Evolutionary conservation across 257 asterid genomes (phyloP).

Genomic region (Eucommia ulmoides): DNA sequence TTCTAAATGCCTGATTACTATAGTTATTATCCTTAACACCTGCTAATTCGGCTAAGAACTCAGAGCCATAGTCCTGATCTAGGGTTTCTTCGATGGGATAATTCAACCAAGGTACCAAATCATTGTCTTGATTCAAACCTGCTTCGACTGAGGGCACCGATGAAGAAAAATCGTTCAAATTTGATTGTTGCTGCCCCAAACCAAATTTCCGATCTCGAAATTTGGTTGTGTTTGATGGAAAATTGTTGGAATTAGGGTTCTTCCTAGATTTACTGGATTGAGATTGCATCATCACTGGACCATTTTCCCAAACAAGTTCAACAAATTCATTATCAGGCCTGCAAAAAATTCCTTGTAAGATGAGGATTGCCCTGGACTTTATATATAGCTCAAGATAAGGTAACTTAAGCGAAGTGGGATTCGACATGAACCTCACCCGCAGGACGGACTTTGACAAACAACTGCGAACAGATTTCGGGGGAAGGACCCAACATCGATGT

Average conservation of each 20-base stretch:
- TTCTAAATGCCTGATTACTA: conserved; percentile 17
- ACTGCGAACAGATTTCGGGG: too few relatives aligned
- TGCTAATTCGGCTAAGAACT: conserved; percentile 50
- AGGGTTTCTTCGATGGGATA: conserved; percentile 34
- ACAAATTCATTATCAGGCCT: conserved; percentile 46
- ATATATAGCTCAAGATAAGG: conserved; percentile 4
- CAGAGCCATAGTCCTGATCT: conserved; percentile 41
- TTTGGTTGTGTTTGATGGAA: conserved; percentile 13
- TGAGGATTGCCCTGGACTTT: too few relatives aligned
- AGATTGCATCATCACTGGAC: conserved; percentile 66
- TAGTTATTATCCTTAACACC: conserved; percentile 41
- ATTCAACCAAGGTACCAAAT: conserved; percentile 67
- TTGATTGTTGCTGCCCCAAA: conserved; percentile 25
- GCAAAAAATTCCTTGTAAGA: conserved; percentile 19
- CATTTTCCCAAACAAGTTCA: conserved; percentile 85
- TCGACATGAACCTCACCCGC: too few relatives aligned
- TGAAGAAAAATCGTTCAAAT: conserved; percentile 32
- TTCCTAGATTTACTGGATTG: conserved; percentile 39
- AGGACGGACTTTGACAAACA: too few relatives aligned
- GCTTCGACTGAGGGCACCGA: conserved; percentile 44
- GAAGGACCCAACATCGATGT: not conserved
- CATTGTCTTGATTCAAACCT: conserved; percentile 56
- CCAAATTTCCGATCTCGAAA: conserved; percentile 42
- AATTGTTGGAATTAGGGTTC: conserved; percentile 16
- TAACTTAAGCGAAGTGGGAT: not conserved